Evolutionary conservation across 1,284 basidiomycete genomes (phyloP).

Genomic region (Microstroma glucosiphilum): DNA sequence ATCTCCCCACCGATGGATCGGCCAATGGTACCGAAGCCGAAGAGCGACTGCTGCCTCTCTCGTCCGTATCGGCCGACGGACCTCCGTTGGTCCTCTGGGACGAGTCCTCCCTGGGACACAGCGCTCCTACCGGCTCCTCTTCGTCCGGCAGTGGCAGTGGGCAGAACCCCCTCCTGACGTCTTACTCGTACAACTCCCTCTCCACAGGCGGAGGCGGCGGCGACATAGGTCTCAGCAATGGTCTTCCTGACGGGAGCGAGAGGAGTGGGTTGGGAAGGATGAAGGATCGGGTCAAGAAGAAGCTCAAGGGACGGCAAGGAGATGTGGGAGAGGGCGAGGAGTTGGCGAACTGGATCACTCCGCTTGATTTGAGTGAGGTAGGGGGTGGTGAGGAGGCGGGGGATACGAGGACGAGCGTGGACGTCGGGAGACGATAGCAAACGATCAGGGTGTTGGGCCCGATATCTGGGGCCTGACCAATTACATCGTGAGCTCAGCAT

Average conservation of each 20-base stretch:
- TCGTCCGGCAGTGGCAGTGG: background rate
- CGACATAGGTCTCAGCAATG: too few relatives aligned
- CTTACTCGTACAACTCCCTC: background rate
- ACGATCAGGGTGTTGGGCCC: too few relatives aligned
- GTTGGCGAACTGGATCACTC: background rate
- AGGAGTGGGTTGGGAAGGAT: background rate
- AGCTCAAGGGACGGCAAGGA: background rate
- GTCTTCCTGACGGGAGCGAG: background rate
- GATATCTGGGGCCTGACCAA: too few relatives aligned
- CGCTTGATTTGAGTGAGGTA: conserved; percentile 1
- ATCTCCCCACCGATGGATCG: background rate
- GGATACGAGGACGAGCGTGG: background rate
- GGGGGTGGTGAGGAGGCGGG: background rate
- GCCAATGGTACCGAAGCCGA: conserved; percentile 13
- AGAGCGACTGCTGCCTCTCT: conserved; percentile 5
- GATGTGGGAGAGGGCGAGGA: background rate
- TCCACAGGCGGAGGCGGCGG: background rate
- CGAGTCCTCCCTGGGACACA: background rate
- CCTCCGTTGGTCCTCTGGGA: background rate
- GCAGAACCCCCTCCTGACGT: background rate
- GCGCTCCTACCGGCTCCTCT: background rate
- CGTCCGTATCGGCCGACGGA: conserved; percentile 1
- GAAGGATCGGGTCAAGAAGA: conserved; percentile 2
- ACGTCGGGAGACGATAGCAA: too few relatives aligned
- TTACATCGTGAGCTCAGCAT: too few relatives aligned